Evolutionary conservation across 2,329 filamentous ascomycete genomes (phyloP).

Genomic region (Elsinoe perseae): DNA sequence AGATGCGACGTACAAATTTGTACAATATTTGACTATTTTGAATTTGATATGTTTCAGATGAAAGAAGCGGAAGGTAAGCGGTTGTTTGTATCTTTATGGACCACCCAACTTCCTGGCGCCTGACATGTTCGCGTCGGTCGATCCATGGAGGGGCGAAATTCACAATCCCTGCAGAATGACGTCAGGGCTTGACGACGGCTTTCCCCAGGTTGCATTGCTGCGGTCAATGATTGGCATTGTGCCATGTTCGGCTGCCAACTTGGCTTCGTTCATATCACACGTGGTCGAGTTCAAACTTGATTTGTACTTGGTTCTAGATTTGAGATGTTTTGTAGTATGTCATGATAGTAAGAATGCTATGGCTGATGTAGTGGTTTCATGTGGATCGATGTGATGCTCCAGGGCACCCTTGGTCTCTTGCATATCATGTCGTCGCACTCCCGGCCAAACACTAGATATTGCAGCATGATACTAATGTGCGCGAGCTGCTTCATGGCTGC

Average conservation of each 20-base stretch:
- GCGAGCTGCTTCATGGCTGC: too few relatives aligned
- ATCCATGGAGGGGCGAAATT: not conserved
- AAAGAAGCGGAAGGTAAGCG: not conserved
- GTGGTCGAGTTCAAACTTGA: constrained; percentile 1
- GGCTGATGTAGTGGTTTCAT: not conserved
- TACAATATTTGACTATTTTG: too few relatives aligned
- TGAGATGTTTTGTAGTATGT: not conserved
- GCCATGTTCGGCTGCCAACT: not conserved
- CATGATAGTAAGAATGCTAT: not conserved
- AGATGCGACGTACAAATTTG: not conserved
- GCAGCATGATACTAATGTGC: too few relatives aligned
- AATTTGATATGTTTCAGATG: not conserved
- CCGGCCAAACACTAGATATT: too few relatives aligned
- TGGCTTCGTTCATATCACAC: constrained; percentile 12
- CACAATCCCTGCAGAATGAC: constrained; percentile 9
- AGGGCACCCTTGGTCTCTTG: too few relatives aligned
- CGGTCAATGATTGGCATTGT: not conserved
- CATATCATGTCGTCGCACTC: too few relatives aligned
- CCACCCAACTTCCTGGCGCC: not conserved
- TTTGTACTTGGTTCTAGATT: not conserved
- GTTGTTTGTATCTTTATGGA: constrained; percentile 3
- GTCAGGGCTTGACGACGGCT: constrained; percentile 8
- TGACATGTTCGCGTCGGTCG: not conserved
- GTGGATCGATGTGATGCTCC: too few relatives aligned
- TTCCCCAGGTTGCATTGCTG: not conserved